These are phyloP conservation scores for Pythium monospermum DNA, from an alignment of 352 stramenopile species.

Conservation along the genomic window DNA sequence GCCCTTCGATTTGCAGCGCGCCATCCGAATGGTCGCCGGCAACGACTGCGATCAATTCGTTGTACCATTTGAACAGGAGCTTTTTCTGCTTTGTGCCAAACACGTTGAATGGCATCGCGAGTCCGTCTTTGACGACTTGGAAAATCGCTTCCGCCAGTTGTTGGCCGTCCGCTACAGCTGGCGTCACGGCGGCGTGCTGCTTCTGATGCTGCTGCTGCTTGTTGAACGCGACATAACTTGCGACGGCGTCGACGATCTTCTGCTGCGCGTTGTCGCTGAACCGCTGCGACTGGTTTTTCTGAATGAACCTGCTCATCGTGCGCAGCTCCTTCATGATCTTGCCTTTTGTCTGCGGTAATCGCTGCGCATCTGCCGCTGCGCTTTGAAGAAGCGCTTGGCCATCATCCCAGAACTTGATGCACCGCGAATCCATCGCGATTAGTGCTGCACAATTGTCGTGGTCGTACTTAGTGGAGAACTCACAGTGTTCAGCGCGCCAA, in stretches of 20 bases:
- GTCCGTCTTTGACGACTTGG: conserved; percentile 67
- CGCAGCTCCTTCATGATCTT: conserved; percentile 73
- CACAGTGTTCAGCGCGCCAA: conserved; percentile 3
- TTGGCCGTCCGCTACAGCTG: too few relatives aligned
- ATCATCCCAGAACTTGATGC: conserved; percentile 77
- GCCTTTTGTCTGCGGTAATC: conserved; percentile 24
- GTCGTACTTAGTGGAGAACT: not conserved
- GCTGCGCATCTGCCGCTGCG: conserved; percentile 18
- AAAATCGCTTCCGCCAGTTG: conserved; percentile 58
- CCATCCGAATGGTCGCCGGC: conserved; percentile 41
- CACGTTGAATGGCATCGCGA: conserved; percentile 83
- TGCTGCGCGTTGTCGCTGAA: conserved; percentile 80
- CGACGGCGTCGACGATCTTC: conserved; percentile 69
- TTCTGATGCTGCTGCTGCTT: conserved; percentile 33
- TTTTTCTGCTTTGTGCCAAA: conserved; percentile 83
- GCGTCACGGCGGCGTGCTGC: conserved; percentile 9
- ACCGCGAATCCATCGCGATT: conserved; percentile 66
- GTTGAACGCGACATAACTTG: conserved; percentile 55
- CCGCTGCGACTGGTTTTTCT: conserved; percentile 71
- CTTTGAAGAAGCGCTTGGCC: conserved; percentile 44
- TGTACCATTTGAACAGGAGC: conserved; percentile 79
- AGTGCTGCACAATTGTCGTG: not conserved
- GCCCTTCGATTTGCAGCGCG: conserved; percentile 20
- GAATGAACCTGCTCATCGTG: conserved; percentile 71
- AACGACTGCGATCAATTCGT: conserved; percentile 63